Base-by-base conservation (phyloP, 2,329 filamentous ascomycete genomes). In the Grosmannia huntii region DNA sequence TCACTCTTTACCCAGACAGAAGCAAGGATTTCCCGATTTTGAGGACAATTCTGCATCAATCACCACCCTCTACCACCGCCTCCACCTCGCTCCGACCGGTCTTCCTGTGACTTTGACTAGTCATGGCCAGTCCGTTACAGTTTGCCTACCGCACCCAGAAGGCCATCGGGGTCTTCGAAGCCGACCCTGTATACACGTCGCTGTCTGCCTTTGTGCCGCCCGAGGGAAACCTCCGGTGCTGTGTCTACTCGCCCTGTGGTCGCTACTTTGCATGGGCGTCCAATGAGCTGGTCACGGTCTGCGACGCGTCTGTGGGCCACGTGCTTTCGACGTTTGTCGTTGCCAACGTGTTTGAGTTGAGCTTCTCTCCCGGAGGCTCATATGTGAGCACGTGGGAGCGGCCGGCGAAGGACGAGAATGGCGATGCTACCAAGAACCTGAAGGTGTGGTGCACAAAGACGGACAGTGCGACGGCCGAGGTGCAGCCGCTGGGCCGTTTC, bases 341-440 rank as follows among this genome's bases (percentile, higher is more conserved):
- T 50, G 76, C 86, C 60, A 92, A 95, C 69, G 90, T 97, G 64
- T 96, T 89, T 75, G 94, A 99, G 72, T 77, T 99, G 61, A 89
- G 86, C 64, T 99, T 99, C 75, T 99, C 94, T 28, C 94, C 92
- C 5, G 79, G 85, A 58, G 94, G 94, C 61, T 94, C 89, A 59
- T 99, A 89, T 73, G 78, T 97, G 69, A 96, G 95, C 70, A 97
- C 94, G 57, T 97, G 91, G 90, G 92, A 99, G 76, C 85, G 94
- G 41, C 87, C 90, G 10, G 80, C 82, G 64, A 97, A 97, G 76
- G 92, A 97, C 68, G 92, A 92, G 68, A 86, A 88, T 61, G 94
- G 94, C 59, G 90, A 96, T 72, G 90, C 94, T 52, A 86, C 84
- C 65, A 96, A 96, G 82, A 99, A 99, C 71, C 77, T 99, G 64